phyloP scores from a whole-genome alignment of 1,284 basidiomycete genomes.

The Stygiomarasmius scandens region DNA sequence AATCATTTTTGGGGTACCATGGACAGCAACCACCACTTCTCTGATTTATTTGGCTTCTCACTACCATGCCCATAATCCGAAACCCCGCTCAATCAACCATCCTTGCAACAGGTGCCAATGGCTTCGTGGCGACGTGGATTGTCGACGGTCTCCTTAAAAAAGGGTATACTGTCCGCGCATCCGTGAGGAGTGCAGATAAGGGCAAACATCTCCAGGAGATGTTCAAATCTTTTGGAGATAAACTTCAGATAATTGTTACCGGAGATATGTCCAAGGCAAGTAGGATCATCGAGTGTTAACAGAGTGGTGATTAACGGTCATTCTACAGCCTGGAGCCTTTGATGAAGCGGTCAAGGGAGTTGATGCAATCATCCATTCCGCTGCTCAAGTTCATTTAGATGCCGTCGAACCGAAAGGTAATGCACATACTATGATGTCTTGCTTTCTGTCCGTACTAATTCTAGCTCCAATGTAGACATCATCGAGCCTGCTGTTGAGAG shows the following conservation, averaged over 20 bases:
- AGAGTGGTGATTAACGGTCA: not conserved
- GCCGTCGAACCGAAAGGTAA: slow-evolving; percentile 19
- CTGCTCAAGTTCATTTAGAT: slow-evolving; percentile 26
- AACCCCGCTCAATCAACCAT: slow-evolving; percentile 25
- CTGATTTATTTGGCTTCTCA: too few species aligned
- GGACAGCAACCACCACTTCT: too few species aligned
- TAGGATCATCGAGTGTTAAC: too few species aligned
- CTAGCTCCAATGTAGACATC: too few species aligned
- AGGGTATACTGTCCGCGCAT: slow-evolving; percentile 46
- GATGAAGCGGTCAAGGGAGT: slow-evolving; percentile 34
- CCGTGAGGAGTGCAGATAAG: slow-evolving; percentile 28
- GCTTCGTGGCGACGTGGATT: slow-evolving; percentile 37
- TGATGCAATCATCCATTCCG: slow-evolving; percentile 31
- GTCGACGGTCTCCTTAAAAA: slow-evolving; percentile 30
- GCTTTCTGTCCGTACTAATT: not conserved
- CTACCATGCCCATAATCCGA: too few species aligned
- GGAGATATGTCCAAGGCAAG: too few species aligned
- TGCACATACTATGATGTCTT: too few species aligned
- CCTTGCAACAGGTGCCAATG: slow-evolving; percentile 40
- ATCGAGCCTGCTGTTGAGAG: slow-evolving; percentile 66
- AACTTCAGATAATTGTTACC: too few species aligned
- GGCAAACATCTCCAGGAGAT: too few species aligned
- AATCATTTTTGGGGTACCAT: too few species aligned
- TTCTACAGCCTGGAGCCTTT: slow-evolving; percentile 33
- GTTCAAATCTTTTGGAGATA: too few species aligned